phyloP scores from a whole-genome alignment of 305 asterid species.

The Solanum chacoense region DNA sequence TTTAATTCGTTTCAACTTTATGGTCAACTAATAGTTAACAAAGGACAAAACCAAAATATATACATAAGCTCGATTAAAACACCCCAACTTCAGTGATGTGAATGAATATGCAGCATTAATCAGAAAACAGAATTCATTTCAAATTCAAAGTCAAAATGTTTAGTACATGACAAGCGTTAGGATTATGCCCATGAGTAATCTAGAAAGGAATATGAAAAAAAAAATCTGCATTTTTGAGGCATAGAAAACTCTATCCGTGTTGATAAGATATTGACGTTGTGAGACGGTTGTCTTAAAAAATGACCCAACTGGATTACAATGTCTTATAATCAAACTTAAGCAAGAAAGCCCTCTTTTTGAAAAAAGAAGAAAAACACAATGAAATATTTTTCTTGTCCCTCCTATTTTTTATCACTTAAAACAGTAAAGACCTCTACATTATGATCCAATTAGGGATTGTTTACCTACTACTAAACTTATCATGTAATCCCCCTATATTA shows the following conservation, averaged over 20 bases:
- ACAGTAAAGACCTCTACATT: neutral
- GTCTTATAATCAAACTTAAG: neutral
- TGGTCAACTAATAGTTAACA: neutral
- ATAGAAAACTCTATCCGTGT: neutral
- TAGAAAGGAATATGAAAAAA: neutral
- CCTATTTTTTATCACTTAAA: neutral
- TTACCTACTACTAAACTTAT: neutral
- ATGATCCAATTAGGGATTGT: neutral
- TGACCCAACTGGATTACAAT: neutral
- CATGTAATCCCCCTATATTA: neutral
- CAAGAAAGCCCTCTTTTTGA: neutral
- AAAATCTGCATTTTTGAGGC: neutral
- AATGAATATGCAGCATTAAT: neutral
- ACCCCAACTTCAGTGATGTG: neutral
- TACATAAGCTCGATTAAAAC: neutral
- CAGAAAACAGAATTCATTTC: neutral
- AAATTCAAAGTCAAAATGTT: neutral
- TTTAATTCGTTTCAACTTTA: neutral
- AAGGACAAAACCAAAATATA: neutral
- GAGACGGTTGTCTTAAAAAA: neutral
- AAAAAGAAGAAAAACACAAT: neutral
- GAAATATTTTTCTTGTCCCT: neutral
- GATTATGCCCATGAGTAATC: neutral
- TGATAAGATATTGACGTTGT: neutral
- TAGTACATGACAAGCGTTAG: neutral